Conservation (phyloP, 2,329 filamentous ascomycete genomes). For the Camptophora hylomeconis region DNA sequence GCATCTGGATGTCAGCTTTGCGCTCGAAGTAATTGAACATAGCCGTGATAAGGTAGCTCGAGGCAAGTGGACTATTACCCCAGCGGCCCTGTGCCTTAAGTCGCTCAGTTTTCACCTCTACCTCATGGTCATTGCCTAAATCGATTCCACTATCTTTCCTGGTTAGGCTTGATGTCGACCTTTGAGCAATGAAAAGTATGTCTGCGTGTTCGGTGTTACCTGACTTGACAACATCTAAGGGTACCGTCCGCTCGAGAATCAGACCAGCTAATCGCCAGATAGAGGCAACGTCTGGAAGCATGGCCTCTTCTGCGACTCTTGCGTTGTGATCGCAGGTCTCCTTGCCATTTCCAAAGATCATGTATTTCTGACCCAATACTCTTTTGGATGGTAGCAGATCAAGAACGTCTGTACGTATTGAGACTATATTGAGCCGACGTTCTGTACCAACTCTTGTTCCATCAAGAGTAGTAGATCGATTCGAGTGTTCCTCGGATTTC, state of each 20-base stretch:
- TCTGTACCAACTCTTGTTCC: conserved; percentile 36
- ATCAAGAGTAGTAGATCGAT: conserved; percentile 41
- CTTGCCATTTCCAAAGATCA: conserved; percentile 69
- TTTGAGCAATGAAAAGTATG: conserved; percentile 55
- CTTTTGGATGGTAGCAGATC: conserved; percentile 65
- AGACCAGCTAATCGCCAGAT: conserved; percentile 75
- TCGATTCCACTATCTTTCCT: conserved; percentile 23
- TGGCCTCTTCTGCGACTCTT: conserved; percentile 57
- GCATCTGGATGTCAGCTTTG: conserved; percentile 50
- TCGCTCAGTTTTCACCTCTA: too few relatives aligned
- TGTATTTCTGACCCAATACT: conserved; percentile 65
- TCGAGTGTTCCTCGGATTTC: conserved; percentile 34
- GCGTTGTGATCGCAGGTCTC: conserved; percentile 78
- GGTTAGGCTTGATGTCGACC: conserved; percentile 39
- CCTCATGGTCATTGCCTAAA: too few relatives aligned
- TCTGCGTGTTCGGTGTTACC: conserved; percentile 45
- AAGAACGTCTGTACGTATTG: conserved; percentile 53
- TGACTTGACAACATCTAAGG: conserved; percentile 40
- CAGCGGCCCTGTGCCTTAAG: too few relatives aligned
- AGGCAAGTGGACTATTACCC: conserved; percentile 44
- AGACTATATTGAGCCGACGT: conserved; percentile 53
- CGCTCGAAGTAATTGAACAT: conserved; percentile 48
- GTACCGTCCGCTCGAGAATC: conserved; percentile 63
- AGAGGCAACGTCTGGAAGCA: conserved; percentile 58
- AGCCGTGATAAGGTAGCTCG: conserved; percentile 41